Evolutionary conservation across 1,284 basidiomycete species (phyloP), one percentile per base, ranked within the genome.

Genomic region (Ustilago vetiveriae): DNA sequence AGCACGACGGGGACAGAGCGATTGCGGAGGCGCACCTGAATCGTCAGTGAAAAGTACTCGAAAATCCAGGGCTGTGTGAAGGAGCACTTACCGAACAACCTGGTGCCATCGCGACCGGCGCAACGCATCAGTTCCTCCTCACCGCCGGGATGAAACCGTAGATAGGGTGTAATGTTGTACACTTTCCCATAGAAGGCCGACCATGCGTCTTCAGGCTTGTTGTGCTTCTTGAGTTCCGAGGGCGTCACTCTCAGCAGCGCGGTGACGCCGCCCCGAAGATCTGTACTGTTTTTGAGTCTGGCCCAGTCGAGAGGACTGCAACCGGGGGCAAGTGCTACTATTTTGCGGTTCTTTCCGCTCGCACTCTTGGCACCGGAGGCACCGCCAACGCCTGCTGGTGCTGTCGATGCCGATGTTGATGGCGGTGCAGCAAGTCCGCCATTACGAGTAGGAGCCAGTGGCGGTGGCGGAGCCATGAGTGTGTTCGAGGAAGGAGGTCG

Each of bases 231-330:
- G 48, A 98, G 85, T 79, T 92, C 88, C 0, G 90, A 90, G 9
- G 91, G 88, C 4, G 92, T 90, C 51, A 98, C 88, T 27, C 92
- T 88, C 77, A 88, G 82, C 14, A 82, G 74, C 3, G 75, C 76
- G 2, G 70, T 63, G 19, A 77, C 58, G 40, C 72, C 74, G 6
- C 74, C 72, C 38, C 67, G 36, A 1, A 65, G 54, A 42, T 59
- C 59, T 32, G 63, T 96, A 88, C 62, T 85, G 82, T 6, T 92
- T 91, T 82, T 82, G 57, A 97, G 83, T 45, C 87, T 88, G 1
- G 94, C 94, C 96, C 96, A 98, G 83, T 98, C 96, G 19, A 98
- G 83, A 19, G 94, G 89, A 69, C 92, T 91, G 83, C 90, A 92
- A 3, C 96, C 96, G 2, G 95, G 95, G 11, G 90, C 89, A 0